Evolutionary conservation across 106 monocot genomes (phyloP).

Genomic region (Chionographis japonica): DNA sequence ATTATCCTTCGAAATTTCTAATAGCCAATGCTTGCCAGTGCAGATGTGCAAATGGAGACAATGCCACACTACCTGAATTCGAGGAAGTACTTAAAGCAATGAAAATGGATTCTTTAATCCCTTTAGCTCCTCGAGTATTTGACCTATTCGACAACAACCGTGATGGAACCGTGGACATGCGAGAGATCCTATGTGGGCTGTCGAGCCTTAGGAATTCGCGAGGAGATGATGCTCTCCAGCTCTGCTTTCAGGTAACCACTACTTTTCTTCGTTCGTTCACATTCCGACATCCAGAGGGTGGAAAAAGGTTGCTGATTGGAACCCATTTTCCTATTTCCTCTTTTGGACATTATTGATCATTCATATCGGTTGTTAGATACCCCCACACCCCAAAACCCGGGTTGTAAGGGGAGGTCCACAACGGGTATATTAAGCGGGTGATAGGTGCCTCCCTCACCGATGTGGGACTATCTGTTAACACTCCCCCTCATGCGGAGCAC

Average conservation of each 20-base stretch:
- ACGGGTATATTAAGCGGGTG: too few relatives aligned
- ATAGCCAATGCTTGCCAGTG: constrained; percentile 4
- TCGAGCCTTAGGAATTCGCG: constrained; percentile 56
- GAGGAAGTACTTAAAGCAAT: constrained; percentile 64
- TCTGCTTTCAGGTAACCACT: constrained; percentile 57
- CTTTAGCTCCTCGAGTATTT: constrained; percentile 58
- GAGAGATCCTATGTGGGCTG: constrained; percentile 62
- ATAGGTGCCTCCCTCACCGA: too few relatives aligned
- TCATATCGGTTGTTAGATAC: too few relatives aligned
- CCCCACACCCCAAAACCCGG: too few relatives aligned
- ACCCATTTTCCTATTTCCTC: too few relatives aligned
- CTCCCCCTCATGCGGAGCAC: too few relatives aligned
- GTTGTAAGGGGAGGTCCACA: too few relatives aligned
- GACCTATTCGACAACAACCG: constrained; percentile 74
- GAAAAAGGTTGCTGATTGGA: too few relatives aligned
- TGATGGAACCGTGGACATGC: constrained; percentile 76
- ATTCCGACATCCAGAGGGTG: too few relatives aligned
- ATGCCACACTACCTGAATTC: constrained; percentile 53
- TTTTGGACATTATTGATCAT: too few relatives aligned
- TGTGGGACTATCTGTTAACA: too few relatives aligned
- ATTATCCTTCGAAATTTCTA: neutral
- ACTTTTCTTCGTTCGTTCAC: neutral
- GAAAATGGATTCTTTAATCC: constrained; percentile 57
- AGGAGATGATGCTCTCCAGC: constrained; percentile 58
- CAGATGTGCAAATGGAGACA: constrained; percentile 66